Conservation (phyloP, 2,329 filamentous ascomycete species). For the Talaromyces piceae region DNA sequence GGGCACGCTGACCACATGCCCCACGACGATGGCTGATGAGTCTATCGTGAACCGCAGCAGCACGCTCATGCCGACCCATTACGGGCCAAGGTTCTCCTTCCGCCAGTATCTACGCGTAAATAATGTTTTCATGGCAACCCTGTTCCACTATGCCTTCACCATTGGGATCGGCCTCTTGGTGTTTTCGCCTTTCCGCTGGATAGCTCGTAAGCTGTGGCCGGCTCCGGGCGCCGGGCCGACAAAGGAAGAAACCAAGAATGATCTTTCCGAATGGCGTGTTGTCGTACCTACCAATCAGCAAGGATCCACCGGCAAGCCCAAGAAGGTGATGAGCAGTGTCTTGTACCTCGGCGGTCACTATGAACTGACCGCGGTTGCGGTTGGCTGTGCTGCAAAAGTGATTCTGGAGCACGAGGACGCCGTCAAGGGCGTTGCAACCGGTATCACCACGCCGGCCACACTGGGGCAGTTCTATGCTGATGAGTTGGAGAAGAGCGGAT, state of each 20-base stretch:
- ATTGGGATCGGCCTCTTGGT: constrained; percentile 41
- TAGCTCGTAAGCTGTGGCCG: constrained; percentile 41
- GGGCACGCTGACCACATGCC: constrained; percentile 50
- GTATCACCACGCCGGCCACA: constrained; percentile 42
- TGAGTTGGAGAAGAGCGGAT: constrained; percentile 37
- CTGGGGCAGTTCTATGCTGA: constrained; percentile 42
- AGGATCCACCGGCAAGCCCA: constrained; percentile 18
- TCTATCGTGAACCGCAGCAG: constrained; percentile 55
- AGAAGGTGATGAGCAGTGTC: constrained; percentile 37
- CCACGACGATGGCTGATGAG: constrained; percentile 46
- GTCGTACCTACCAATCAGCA: constrained; percentile 37
- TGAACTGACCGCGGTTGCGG: constrained; percentile 34
- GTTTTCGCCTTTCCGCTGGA: constrained; percentile 47
- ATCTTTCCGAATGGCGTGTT: constrained; percentile 38
- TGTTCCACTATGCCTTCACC: constrained; percentile 43
- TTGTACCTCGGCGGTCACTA: constrained; percentile 38
- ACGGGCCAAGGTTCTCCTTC: constrained; percentile 53
- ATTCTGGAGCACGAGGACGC: constrained; percentile 36
- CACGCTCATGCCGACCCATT: constrained; percentile 50
- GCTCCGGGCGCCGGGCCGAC: constrained; percentile 46
- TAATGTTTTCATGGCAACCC: constrained; percentile 40
- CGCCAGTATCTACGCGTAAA: constrained; percentile 49
- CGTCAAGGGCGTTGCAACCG: constrained; percentile 32
- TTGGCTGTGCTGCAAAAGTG: constrained; percentile 40
- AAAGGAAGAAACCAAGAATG: constrained; percentile 34